Base-by-base conservation (phyloP, 2,329 filamentous ascomycete species). In the Aspergillus clavatus region DNA sequence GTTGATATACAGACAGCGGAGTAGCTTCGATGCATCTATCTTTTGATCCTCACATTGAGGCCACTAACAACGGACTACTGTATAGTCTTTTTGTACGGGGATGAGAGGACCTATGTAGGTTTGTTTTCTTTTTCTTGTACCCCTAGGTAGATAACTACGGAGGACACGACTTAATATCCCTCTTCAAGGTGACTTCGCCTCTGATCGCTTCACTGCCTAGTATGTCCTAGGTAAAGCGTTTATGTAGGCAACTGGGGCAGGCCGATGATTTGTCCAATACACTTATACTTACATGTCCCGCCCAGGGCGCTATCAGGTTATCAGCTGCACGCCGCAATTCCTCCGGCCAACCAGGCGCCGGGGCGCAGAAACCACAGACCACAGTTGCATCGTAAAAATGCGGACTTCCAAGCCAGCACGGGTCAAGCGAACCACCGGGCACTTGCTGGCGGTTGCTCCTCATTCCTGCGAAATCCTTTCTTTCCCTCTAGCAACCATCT, bases 301-400 rank as follows among this genome's bases (percentile, higher is more conserved):
- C 40, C 51, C 37, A 46, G 51, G 50, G 44, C 53, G 49, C 55
- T 54, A 58, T 58, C 55, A 51, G 48, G 49, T 53, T 54, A 58
- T 58, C 55, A 51, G 48, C 55, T 58, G 55, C 55, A 55, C 54
- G 47, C 43, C 52, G 46, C 14, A 38, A 21, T 41, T 29, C 45
- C 33, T 31, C 43, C 36, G 22, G 24, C 48, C 51, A 53, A 53
- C 51, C 46, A 50, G 4, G 33, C 24, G n/a, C 16, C n/a, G 38
- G 43, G 5, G 27, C 3, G 16, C 38, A 28, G 41, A 35, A 38
- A 39, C 46, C 46, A 43, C 46, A 38, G 46, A 35, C 23, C 38
- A 38, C 42, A 43, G 37, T 47, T 41, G 38, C 43, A 46, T 46
- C 43, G 27, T n/a, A 18, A 38, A 42, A 24, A 40, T 28, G 38